These are phyloP conservation scores for Cephalotrichum gorgonifer DNA, from an alignment of 2,329 filamentous ascomycete genomes.

Conservation along the genomic window DNA sequence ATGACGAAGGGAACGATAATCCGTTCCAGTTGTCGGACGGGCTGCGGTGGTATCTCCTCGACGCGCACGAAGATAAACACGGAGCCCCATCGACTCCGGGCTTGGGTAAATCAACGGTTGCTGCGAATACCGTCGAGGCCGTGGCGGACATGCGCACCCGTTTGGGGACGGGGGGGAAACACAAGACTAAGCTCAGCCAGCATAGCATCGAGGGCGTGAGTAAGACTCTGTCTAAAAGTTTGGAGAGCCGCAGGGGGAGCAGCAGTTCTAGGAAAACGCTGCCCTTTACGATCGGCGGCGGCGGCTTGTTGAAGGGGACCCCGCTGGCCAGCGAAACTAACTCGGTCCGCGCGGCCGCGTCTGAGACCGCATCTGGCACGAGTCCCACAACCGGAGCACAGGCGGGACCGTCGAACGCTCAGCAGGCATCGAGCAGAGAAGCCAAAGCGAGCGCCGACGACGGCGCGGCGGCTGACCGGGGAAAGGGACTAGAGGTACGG, in stretches of 20 bases:
- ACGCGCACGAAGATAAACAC: slow-evolving; percentile 86
- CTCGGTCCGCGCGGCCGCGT: slow-evolving; percentile 38
- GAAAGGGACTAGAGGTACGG: slow-evolving; percentile 40
- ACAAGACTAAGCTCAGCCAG: slow-evolving; percentile 31
- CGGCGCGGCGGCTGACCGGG: slow-evolving; percentile 10
- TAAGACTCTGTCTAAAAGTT: slow-evolving; percentile 72
- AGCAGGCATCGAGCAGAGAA: not conserved
- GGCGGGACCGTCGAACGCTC: not conserved
- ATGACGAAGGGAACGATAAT: slow-evolving; percentile 77
- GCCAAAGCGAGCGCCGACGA: slow-evolving; percentile 1
- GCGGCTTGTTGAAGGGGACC: slow-evolving; percentile 34
- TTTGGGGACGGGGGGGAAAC: slow-evolving; percentile 21
- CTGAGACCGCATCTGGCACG: slow-evolving; percentile 27
- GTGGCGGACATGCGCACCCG: slow-evolving; percentile 59
- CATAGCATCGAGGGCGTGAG: slow-evolving; percentile 62
- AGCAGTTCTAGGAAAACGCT: slow-evolving; percentile 71
- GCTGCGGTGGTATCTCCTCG: slow-evolving; percentile 89
- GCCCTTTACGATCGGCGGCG: slow-evolving; percentile 37
- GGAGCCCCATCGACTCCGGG: slow-evolving; percentile 88
- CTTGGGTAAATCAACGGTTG: slow-evolving; percentile 83
- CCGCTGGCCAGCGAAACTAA: slow-evolving; percentile 49
- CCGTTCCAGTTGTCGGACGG: slow-evolving; percentile 95
- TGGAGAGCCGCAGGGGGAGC: slow-evolving; percentile 86
- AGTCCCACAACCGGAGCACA: slow-evolving; percentile 19
- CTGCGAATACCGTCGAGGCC: slow-evolving; percentile 77